Percentiles rank a stretch among this genome's conserved stretches.
These are phyloP conservation scores for Colletotrichum graminicola DNA, from an alignment of 2,329 filamentous ascomycete species.

Conservation along the genomic window DNA sequence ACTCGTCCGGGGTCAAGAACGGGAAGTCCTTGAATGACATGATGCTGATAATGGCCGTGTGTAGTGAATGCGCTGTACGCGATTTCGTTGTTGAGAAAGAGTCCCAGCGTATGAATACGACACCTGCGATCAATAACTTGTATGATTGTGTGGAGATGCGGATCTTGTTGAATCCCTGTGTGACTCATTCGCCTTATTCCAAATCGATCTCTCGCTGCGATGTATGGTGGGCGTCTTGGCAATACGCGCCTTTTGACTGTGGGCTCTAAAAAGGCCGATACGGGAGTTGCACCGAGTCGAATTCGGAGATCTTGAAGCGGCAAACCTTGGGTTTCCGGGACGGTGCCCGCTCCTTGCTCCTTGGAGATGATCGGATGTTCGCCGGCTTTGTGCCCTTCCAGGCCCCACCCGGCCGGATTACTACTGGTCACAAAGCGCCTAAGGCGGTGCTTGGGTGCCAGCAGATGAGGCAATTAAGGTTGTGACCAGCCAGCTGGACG, in stretches of 20 bases:
- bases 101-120: neutral
- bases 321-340: neutral
- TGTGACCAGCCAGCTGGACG: neutral
- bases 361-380: constrained; percentile 9
- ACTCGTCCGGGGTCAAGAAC: constrained; percentile 71
- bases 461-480: neutral
- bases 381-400: constrained; percentile 33
- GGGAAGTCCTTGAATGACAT: constrained; percentile 67
- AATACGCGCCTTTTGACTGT: neutral
- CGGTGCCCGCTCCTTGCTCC: neutral
- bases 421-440: constrained; percentile 4
- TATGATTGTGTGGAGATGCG: neutral
- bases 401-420: constrained; percentile 22
- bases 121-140: neutral
- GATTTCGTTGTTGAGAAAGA: neutral
- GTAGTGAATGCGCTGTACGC: neutral
- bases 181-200: neutral
- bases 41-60: neutral
- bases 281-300: neutral
- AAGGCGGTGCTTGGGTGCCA: neutral
- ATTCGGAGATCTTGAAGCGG: neutral
- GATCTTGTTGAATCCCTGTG: neutral
- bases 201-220: too few relatives aligned
- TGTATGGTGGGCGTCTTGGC: neutral
- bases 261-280: neutral